Percentiles rank a stretch among this genome's conserved stretches.
Conservation (phyloP, 106 monocot genomes). For the Amphibolis antarctica region DNA sequence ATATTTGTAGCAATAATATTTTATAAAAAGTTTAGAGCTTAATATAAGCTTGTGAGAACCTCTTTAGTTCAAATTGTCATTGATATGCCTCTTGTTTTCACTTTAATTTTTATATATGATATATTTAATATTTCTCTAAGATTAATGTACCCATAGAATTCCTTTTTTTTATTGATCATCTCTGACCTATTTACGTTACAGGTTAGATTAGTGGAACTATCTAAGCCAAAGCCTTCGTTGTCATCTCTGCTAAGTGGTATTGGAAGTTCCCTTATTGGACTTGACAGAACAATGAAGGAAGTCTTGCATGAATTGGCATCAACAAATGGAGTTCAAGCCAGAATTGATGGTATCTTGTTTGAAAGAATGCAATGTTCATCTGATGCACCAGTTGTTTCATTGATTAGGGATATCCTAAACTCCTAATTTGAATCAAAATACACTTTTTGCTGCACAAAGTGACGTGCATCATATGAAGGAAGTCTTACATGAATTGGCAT, state of each 20-base stretch:
- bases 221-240: constrained; percentile 35
- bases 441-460: no score
- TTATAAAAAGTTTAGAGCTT: no score
- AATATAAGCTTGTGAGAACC: no score
- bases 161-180: not conserved
- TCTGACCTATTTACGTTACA: constrained; percentile 3
- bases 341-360: constrained; percentile 64
- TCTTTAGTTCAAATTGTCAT: no score
- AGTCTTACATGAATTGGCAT: constrained; percentile 32
- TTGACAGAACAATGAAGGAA: constrained; percentile 39
- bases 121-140: not conserved
- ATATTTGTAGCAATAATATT: no score
- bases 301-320: constrained; percentile 34
- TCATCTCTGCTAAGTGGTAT: constrained; percentile 29
- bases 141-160: not conserved
- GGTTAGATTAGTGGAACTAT: constrained; percentile 66
- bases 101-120: no score
- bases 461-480: not conserved
- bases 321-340: constrained; percentile 48
- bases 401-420: constrained; percentile 50
- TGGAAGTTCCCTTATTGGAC: constrained; percentile 37
- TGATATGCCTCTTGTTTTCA: no score
- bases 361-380: constrained; percentile 31
- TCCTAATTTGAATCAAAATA: not conserved
- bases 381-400: constrained; percentile 28